Base-by-base conservation (phyloP, 202 grass and related monocot genomes). In the Cymbopogon flexuosus region DNA sequence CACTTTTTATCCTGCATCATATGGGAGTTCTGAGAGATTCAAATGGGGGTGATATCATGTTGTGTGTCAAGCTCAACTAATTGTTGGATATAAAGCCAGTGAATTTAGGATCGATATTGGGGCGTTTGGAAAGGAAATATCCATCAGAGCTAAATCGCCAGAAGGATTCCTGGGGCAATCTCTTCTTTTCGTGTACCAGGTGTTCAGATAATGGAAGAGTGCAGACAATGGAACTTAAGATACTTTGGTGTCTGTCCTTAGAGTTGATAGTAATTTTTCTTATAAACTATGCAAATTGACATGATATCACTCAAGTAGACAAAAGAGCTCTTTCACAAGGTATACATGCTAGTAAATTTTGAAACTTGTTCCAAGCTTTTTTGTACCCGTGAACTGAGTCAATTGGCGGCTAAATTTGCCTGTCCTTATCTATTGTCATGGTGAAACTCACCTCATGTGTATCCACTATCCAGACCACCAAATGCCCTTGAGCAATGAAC, bases 31-130 rank as follows among this genome's bases (percentile, higher is more conserved):
- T 18, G 8, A 56, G 31, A 78, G 11, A 63, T 63, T 80, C 22
- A 39, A 81, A 76, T 76, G 54, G 33, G 33, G 24, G 43, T 52
- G 41, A 33, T 23, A 33, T 21, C n/a, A 40, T 64, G 47, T 68
- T 67, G 23, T 70, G 22, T 52, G 21, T 64, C 34, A 75, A 51
- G 18, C 5, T 82, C 79, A 68, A 61, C 39, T 23, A 81, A 49
- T 71, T 62, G 2, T 37, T 51, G 19, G 23, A 73, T 57, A 31
- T 85, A 29, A 24, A 79, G 3, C 7, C 18, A 49, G n/a, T 34
- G 5, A 0, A 35, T 73, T 49, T 78, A 39, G 21, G 30, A 36
- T 23, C 22, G 30, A 35, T 9, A 37, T 5, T 59, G n/a, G 10
- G 10, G 51, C 40, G n/a, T 74, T 22, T 74, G 49, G 31, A 35